Percentiles rank a stretch among this genome's conserved stretches.
Conservation (phyloP, 345 rosid genomes). For the Abelmoschus esculentus region DNA sequence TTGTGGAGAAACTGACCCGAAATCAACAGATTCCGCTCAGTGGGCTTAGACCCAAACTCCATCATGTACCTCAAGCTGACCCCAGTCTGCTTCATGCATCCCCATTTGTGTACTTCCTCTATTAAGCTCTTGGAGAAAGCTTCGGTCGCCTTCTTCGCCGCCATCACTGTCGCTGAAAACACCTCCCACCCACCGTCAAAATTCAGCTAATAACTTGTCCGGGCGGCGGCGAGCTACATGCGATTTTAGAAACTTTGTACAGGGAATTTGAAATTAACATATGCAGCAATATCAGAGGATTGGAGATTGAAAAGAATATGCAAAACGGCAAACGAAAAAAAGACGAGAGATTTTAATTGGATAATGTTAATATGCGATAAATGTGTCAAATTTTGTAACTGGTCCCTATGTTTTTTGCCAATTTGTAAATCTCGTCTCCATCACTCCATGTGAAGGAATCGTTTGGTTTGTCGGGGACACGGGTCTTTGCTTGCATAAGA, state of each 20-base stretch:
- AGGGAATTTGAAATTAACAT: background rate
- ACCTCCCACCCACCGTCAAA: background rate
- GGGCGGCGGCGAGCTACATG: background rate
- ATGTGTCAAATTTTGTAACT: no score
- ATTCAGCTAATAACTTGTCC: background rate
- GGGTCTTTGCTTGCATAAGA: no score
- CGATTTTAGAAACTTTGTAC: background rate
- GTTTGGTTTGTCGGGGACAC: no score
- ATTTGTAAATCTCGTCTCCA: no score
- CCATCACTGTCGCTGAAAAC: slow-evolving; percentile 30
- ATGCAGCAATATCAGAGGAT: no score
- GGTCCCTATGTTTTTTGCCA: no score
- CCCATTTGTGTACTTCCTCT: slow-evolving; percentile 76
- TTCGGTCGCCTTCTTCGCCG: slow-evolving; percentile 59
- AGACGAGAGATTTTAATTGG: no score
- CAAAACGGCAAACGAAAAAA: background rate
- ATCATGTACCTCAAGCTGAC: slow-evolving; percentile 89
- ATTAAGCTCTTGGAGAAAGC: slow-evolving; percentile 56
- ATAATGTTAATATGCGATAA: no score
- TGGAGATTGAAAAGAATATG: background rate
- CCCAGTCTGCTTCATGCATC: slow-evolving; percentile 89
- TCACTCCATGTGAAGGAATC: no score
- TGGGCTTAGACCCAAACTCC: slow-evolving; percentile 82
- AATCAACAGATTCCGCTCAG: slow-evolving; percentile 49
- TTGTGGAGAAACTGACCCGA: slow-evolving; percentile 87